Percentiles rank a stretch among this genome's conserved stretches.
phyloP scores from a whole-genome alignment of 2,329 filamentous ascomycete species.

The Sphaerulina populicola region DNA sequence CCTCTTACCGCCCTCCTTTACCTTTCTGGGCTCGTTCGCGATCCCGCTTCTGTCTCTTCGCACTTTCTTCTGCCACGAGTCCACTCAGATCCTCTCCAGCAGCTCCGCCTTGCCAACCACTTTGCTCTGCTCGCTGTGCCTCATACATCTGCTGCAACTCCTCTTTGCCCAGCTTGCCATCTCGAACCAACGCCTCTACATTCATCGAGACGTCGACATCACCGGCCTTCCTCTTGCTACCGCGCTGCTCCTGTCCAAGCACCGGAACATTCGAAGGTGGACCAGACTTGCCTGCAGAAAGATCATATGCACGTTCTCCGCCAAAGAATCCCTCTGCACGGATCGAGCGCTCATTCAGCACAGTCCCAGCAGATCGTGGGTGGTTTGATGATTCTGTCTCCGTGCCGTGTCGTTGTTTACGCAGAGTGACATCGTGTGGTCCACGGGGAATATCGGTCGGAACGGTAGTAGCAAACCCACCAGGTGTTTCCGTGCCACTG shows the following conservation, averaged over 20 bases:
- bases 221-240: slow-evolving; percentile 83
- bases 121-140: slow-evolving; percentile 53
- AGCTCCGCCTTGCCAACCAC: slow-evolving; percentile 52
- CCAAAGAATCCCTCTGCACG: slow-evolving; percentile 91
- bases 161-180: slow-evolving; percentile 75
- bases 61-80: slow-evolving; percentile 89
- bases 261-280: slow-evolving; percentile 54
- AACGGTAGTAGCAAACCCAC: slow-evolving; percentile 69
- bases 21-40: slow-evolving; percentile 52
- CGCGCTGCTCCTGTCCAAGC: slow-evolving; percentile 67
- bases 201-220: slow-evolving; percentile 92
- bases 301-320: slow-evolving; percentile 85
- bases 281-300: slow-evolving; percentile 39
- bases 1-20: slow-evolving; percentile 36
- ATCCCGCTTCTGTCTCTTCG: slow-evolving; percentile 83
- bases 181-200: slow-evolving; percentile 64
- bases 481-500: slow-evolving; percentile 65
- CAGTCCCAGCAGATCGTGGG: slow-evolving; percentile 74
- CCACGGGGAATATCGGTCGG: slow-evolving; percentile 70
- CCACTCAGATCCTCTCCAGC: slow-evolving; percentile 86
- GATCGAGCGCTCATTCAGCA: slow-evolving; percentile 81
- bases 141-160: slow-evolving; percentile 76
- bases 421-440: slow-evolving; percentile 79
- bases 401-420: slow-evolving; percentile 74
- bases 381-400: slow-evolving; percentile 74